A percentile compares a stretch with the other conserved stretches of the same genome.
phyloP scores from a whole-genome alignment of 305 asterid species.

The Lippia alba region DNA sequence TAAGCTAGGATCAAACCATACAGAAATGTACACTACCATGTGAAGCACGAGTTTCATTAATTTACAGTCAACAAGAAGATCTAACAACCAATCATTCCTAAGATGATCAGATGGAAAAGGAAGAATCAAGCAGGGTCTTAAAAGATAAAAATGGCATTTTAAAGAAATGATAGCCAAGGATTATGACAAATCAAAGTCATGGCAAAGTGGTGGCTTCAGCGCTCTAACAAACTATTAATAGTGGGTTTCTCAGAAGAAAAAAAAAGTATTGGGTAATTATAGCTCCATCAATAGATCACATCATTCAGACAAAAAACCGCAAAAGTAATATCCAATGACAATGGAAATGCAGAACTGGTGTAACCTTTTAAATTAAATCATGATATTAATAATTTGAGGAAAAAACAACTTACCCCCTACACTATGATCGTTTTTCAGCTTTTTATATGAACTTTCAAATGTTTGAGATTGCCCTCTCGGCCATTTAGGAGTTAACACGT shows the following conservation, averaged over 20 bases:
- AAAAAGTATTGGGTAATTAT: background rate
- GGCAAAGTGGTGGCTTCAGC: conserved; percentile 1
- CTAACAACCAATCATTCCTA: background rate
- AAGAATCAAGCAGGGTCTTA: conserved; percentile 20
- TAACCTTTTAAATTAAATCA: background rate
- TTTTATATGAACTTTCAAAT: too few relatives aligned
- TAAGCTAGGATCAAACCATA: conserved; percentile 3
- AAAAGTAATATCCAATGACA: conserved; percentile 1
- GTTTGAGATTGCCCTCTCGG: too few relatives aligned
- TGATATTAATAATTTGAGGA: background rate
- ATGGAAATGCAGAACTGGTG: background rate
- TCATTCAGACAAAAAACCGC: background rate
- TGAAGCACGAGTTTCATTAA: conserved; percentile 14
- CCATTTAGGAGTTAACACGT: too few relatives aligned
- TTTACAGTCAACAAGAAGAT: background rate
- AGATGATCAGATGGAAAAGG: conserved; percentile 14
- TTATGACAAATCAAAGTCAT: background rate
- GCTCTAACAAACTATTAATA: conserved; percentile 2
- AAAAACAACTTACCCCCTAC: too few relatives aligned
- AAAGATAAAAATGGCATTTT: background rate
- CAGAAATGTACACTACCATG: conserved; percentile 2
- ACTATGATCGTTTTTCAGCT: too few relatives aligned
- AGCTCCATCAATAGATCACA: background rate
- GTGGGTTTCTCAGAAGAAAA: conserved; percentile 12
- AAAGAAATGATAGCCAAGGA: conserved; percentile 5